Percentiles rank a stretch among this genome's conserved stretches.
phyloP scores from a whole-genome alignment of 768 basidiomycete species.

The Mycena haematopus region DNA sequence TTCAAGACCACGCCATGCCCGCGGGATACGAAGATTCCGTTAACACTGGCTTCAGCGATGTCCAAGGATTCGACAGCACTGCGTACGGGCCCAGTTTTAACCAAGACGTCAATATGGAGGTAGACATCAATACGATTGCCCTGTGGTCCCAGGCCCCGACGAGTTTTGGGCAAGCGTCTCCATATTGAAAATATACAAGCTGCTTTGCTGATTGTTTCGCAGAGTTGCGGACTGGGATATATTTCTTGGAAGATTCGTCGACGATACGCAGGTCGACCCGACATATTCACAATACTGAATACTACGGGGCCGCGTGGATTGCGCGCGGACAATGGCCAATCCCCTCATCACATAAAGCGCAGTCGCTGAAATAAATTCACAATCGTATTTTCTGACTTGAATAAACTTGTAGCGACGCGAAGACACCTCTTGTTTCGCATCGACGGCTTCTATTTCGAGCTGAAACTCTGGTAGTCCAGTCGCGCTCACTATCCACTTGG shows the following conservation, averaged over 20 bases:
- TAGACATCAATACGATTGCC: conserved; percentile 7
- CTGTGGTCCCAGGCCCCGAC: conserved; percentile 19
- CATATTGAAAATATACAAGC: not conserved
- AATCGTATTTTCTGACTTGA: too few species aligned
- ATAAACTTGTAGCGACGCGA: too few species aligned
- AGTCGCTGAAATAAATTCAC: too few species aligned
- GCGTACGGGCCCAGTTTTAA: not conserved
- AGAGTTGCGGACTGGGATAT: conserved; percentile 21
- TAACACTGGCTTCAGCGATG: not conserved
- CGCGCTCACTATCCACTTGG: too few species aligned
- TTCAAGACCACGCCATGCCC: not conserved
- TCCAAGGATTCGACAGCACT: not conserved
- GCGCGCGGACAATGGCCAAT: too few species aligned
- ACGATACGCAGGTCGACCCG: conserved; percentile 2
- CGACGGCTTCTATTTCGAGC: too few species aligned
- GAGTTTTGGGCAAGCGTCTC: conserved; percentile 8
- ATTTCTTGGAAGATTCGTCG: conserved; percentile 14
- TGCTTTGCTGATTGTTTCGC: not conserved
- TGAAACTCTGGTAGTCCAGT: too few species aligned
- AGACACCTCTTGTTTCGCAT: too few species aligned
- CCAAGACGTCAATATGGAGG: conserved; percentile 1
- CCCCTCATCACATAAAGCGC: too few species aligned
- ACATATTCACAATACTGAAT: conserved; percentile 1
- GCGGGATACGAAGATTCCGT: not conserved
- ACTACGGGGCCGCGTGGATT: too few species aligned